Evolutionary conservation across 2,329 filamentous ascomycete genomes (phyloP).

Genomic region (Fusarium chlamydosporum): DNA sequence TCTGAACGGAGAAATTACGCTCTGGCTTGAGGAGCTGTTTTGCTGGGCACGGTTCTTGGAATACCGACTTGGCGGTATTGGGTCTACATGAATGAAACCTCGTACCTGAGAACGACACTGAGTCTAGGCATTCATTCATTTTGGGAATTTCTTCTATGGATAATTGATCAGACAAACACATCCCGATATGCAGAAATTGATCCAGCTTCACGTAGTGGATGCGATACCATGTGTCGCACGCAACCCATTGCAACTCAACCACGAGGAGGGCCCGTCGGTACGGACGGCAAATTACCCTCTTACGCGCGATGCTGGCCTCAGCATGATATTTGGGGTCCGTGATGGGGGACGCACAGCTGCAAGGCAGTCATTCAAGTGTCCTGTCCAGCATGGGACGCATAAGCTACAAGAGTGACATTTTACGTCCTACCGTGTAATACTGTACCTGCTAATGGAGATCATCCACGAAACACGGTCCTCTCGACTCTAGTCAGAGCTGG

Average conservation of each 20-base stretch:
- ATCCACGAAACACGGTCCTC: slow-evolving; percentile 26
- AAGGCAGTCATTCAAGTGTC: not conserved
- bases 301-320: slow-evolving; percentile 1
- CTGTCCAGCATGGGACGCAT: too few species aligned
- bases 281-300: slow-evolving; percentile 27
- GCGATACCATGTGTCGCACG: slow-evolving; percentile 34
- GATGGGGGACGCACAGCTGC: slow-evolving; percentile 23
- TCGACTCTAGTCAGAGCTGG: slow-evolving; percentile 1
- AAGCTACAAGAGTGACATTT: not conserved
- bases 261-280: slow-evolving; percentile 18
- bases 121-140: not conserved
- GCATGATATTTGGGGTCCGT: slow-evolving; percentile 10
- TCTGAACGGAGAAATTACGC: slow-evolving; percentile 4
- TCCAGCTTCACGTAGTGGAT: slow-evolving; percentile 20
- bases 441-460: slow-evolving; percentile 16
- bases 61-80: slow-evolving; percentile 21
- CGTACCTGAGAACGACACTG: slow-evolving; percentile 22
- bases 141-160: slow-evolving; percentile 1
- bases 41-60: slow-evolving; percentile 9
- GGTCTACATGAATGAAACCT: slow-evolving; percentile 21
- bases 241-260: slow-evolving; percentile 14
- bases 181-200: slow-evolving; percentile 25
- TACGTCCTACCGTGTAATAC: slow-evolving; percentile 43
- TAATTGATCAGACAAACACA: not conserved
- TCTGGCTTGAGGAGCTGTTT: not conserved